Base-by-base conservation (phyloP, 2,329 filamentous ascomycete genomes). In the Pseudocercospora ulei region DNA sequence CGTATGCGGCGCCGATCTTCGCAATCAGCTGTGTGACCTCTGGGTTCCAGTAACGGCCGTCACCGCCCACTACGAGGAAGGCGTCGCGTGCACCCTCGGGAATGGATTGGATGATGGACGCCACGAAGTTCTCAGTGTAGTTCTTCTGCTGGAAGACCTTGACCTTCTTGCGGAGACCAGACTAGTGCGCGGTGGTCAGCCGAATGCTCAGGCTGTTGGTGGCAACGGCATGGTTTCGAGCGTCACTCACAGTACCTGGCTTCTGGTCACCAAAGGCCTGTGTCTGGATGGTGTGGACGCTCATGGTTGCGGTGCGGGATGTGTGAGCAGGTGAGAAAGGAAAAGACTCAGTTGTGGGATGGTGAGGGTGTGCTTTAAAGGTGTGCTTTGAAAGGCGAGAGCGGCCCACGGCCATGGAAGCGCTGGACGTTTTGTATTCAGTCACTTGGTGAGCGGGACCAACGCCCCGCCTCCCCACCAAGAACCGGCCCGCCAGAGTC, bases 111-210 rank as follows among this genome's bases (percentile, higher is more conserved):
- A 98, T 76, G 62, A 95, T 94, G 65, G 85, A 88, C 50, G 88
- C 74, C 53, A 98, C 76, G 64, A 98, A 98, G 36, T 88, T 78
- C 68, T 98, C 90, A 65, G 84, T 87, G 74, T 98, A 98, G 69
- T 98, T 76, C 44, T 79, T 72, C 66, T 95, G 73, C 66, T 98
- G 85, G 73, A 98, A 98, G 62, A 94, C 83, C 59, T 84, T 86
- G 69, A 96, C 90, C 77, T 93, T 96, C 70, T 98, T 98, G 51
- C 90, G 86, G 65, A 98, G 85, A 65, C 90, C 90, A 53, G 90
- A 98, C 16, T 19, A 38, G 25, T 9, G 19, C 18, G 16, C 6
- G 20, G 14, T 24, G 27, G 29, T 16, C 24, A 9, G 22, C 17
- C 13, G 16, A 18, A 37, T 46, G 46, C 47, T 14, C 8, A 29